These are phyloP conservation scores for Fusarium sp. DNA, from an alignment of 2,329 filamentous ascomycete species.

Conservation along the genomic window DNA sequence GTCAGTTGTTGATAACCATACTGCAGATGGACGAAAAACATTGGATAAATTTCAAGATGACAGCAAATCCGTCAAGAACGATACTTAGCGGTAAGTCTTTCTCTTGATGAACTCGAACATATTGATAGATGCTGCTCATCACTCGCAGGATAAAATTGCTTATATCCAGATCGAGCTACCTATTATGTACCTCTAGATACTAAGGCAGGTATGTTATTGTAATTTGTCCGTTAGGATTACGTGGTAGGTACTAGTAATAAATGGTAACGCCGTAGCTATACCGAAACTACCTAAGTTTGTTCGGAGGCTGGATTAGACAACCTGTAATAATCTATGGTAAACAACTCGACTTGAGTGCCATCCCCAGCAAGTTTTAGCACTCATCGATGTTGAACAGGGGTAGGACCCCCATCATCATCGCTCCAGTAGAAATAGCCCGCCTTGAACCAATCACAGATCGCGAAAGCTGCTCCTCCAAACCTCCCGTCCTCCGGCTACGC, in stretches of 20 bases:
- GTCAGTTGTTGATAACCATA: background rate
- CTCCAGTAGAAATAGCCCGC: conserved; percentile 27
- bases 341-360: conserved; percentile 8
- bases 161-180: background rate
- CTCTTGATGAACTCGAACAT: background rate
- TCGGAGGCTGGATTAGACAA: background rate
- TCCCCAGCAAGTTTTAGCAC: conserved; percentile 28
- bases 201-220: background rate
- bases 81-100: too few species aligned
- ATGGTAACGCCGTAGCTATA: conserved; percentile 25
- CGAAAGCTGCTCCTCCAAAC: conserved; percentile 45
- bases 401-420: conserved; percentile 37
- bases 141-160: background rate
- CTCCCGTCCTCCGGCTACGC: conserved; percentile 49
- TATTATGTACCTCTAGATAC: too few species aligned
- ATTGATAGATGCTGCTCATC: background rate
- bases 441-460: conserved; percentile 38
- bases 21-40: background rate
- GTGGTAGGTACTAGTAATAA: conserved; percentile 26
- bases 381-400: conserved; percentile 14
- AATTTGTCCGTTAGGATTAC: conserved; percentile 12
- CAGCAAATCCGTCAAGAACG: background rate
- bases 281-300: conserved; percentile 15
- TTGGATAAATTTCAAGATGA: background rate
- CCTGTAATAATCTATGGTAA: background rate